These are phyloP conservation scores for Clarireedia monteithiana DNA, from an alignment of 2,329 filamentous ascomycete genomes.

Conservation along the genomic window DNA sequence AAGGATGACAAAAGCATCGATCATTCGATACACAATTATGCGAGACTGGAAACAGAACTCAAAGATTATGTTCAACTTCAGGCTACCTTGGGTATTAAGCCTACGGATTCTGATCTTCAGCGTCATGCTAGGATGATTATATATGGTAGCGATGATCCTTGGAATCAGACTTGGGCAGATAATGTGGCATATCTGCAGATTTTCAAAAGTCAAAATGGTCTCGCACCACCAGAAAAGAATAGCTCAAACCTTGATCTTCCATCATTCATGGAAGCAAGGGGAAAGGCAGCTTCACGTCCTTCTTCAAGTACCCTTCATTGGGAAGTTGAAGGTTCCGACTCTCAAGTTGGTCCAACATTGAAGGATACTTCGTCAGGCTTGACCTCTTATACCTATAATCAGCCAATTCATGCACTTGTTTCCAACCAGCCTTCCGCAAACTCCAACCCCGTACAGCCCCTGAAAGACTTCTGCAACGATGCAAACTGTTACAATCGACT, in stretches of 20 bases:
- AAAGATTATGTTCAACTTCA: conserved; percentile 43
- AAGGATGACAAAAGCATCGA: conserved; percentile 48
- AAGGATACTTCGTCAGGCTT: not conserved
- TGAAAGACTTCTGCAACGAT: conserved; percentile 46
- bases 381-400: not conserved
- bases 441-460: conserved; percentile 22
- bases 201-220: conserved; percentile 36
- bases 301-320: conserved; percentile 22
- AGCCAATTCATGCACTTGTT: conserved; percentile 4
- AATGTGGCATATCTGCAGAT: conserved; percentile 44
- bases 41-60: conserved; percentile 44
- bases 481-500: conserved; percentile 53
- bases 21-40: conserved; percentile 52
- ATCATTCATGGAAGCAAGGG: not conserved
- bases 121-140: conserved; percentile 52
- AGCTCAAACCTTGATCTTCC: conserved; percentile 12
- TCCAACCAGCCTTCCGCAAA: conserved; percentile 26
- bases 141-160: conserved; percentile 53
- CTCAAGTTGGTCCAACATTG: conserved; percentile 7
- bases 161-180: conserved; percentile 57
- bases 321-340: conserved; percentile 19
- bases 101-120: conserved; percentile 47
- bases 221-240: conserved; percentile 15
- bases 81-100: conserved; percentile 38
- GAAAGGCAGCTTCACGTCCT: conserved; percentile 6